phyloP scores from a whole-genome alignment of 768 basidiomycete genomes.

The Hygrophorus pudorinus region DNA sequence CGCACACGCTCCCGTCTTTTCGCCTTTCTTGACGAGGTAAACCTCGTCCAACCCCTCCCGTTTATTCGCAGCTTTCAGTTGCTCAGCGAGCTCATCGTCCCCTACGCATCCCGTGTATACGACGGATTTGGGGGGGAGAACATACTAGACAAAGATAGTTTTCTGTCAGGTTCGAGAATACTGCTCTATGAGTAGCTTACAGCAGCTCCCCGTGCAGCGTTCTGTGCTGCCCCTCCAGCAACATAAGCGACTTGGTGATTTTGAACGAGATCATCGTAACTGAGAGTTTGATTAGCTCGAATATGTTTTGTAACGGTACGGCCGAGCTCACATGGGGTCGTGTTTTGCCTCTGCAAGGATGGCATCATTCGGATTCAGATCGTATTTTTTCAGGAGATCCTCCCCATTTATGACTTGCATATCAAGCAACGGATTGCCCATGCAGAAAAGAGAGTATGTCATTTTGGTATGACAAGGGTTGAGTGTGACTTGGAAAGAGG shows the following conservation, averaged over 20 bases:
- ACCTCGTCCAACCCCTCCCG: conserved; percentile 83
- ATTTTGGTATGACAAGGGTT: conserved; percentile 2
- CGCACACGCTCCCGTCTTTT: conserved; percentile 93
- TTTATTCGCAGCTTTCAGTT: conserved; percentile 83
- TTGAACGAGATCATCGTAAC: conserved; percentile 81
- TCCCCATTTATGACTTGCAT: conserved; percentile 89
- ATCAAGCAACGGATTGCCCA: conserved; percentile 96
- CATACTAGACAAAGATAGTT: conserved; percentile 51
- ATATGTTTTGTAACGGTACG: conserved; percentile 2
- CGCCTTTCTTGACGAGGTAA: conserved; percentile 80
- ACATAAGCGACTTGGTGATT: conserved; percentile 79
- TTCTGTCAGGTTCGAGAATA: background rate
- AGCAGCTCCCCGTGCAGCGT: conserved; percentile 92
- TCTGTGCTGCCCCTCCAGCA: conserved; percentile 95
- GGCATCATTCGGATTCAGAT: conserved; percentile 88
- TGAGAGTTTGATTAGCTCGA: conserved; percentile 18
- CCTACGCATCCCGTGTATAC: conserved; percentile 95
- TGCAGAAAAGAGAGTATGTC: conserved; percentile 66
- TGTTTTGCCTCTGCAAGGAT: conserved; percentile 91
- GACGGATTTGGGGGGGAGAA: conserved; percentile 79
- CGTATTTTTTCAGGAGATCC: conserved; percentile 79
- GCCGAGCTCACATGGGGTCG: conserved; percentile 55
- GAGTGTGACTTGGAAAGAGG: no score
- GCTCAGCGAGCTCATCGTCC: conserved; percentile 82
- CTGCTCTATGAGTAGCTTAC: conserved; percentile 18